A percentile compares a stretch with the other conserved stretches of the same genome.
phyloP scores from a whole-genome alignment of 2,329 filamentous ascomycete species.

The Aureobasidium leucospermi region DNA sequence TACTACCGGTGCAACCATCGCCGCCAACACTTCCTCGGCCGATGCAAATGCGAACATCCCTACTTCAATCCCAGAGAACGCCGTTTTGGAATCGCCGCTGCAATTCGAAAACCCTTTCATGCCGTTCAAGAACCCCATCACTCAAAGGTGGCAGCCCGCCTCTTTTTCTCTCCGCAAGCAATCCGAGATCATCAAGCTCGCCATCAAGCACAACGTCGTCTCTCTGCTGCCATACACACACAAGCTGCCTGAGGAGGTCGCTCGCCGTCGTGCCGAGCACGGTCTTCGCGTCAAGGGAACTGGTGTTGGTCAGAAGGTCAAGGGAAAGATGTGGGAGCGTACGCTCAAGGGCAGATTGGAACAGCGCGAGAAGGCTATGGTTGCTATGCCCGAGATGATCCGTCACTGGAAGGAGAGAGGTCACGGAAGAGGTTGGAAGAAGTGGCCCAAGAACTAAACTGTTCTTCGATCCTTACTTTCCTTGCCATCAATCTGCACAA shows the following conservation, averaged over 20 bases:
- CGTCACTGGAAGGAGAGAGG: slow-evolving; percentile 89
- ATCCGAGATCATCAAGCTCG: slow-evolving; percentile 84
- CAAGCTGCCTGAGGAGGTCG: slow-evolving; percentile 49
- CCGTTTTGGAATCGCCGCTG: slow-evolving; percentile 21
- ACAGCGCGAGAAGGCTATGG: slow-evolving; percentile 16
- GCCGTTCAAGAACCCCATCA: slow-evolving; percentile 67
- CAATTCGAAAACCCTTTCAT: slow-evolving; percentile 66
- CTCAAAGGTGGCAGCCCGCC: slow-evolving; percentile 77
- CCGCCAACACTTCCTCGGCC: slow-evolving; percentile 36
- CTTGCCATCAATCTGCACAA: background rate
- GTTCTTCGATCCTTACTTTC: background rate
- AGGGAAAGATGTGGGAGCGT: slow-evolving; percentile 91
- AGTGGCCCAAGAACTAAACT: slow-evolving; percentile 52
- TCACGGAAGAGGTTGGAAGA: slow-evolving; percentile 67
- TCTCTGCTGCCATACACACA: slow-evolving; percentile 26
- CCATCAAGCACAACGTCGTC: slow-evolving; percentile 47
- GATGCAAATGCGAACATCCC: slow-evolving; percentile 29
- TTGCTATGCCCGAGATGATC: slow-evolving; percentile 83
- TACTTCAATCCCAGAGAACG: slow-evolving; percentile 34
- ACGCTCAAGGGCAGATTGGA: slow-evolving; percentile 63
- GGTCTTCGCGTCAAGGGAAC: slow-evolving; percentile 86
- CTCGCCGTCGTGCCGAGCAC: slow-evolving; percentile 66
- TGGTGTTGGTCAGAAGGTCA: slow-evolving; percentile 77
- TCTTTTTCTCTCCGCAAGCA: slow-evolving; percentile 78
- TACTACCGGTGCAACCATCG: slow-evolving; percentile 21